Conservation (phyloP, 129 eudicot species). For the Rutidosis leptorrhynchoides region DNA sequence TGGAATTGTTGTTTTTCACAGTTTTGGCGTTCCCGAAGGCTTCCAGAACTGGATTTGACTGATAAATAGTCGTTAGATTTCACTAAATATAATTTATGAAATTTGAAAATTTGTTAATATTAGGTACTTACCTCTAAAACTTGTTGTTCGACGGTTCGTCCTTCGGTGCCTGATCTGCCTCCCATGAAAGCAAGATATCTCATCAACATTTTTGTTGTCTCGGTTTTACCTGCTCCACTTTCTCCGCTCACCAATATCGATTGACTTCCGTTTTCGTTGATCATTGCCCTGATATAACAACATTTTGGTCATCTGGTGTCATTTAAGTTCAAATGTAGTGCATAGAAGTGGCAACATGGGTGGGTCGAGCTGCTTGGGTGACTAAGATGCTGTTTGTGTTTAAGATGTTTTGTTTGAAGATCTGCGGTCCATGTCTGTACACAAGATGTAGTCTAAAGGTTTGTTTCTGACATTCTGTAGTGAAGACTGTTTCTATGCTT, state of each 20-base stretch:
- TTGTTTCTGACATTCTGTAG: too few relatives aligned
- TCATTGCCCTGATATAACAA: conserved; percentile 51
- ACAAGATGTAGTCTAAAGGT: too few relatives aligned
- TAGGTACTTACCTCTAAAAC: conserved; percentile 66
- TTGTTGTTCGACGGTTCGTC: conserved; percentile 91
- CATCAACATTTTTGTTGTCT: conserved; percentile 92
- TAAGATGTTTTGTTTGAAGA: too few relatives aligned
- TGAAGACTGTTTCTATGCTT: too few relatives aligned
- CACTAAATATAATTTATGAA: neutral
- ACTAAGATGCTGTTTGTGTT: too few relatives aligned
- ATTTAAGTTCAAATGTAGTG: neutral
- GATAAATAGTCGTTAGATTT: conserved; percentile 28
- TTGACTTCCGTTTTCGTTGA: conserved; percentile 80
- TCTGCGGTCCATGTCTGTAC: too few relatives aligned
- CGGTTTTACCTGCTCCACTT: conserved; percentile 94
- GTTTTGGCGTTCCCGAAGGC: conserved; percentile 99
- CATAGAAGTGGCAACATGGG: neutral
- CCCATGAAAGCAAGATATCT: conserved; percentile 95
- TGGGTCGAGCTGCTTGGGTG: neutral
- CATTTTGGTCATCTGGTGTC: neutral
- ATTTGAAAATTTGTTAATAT: neutral
- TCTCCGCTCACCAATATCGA: conserved; percentile 91
- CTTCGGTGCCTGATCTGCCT: conserved; percentile 78
- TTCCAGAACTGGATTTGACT: conserved; percentile 98
- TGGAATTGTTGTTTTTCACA: conserved; percentile 92